Conservation (phyloP, 2,329 filamentous ascomycete genomes). For the Xylogone sp. region DNA sequence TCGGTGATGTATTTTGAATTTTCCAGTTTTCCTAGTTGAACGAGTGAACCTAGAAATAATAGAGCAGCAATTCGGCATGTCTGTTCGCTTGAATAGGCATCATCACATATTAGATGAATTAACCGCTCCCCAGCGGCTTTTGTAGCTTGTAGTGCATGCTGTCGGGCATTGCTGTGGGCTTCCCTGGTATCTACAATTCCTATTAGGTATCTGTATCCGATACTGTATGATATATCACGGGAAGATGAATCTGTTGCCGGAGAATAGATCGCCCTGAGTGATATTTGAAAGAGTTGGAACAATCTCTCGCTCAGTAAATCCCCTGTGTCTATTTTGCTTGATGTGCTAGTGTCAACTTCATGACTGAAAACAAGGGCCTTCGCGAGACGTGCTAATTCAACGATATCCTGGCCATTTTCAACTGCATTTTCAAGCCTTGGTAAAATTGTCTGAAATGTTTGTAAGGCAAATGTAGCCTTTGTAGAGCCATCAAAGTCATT, state of each 20-base stretch:
- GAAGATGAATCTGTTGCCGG: conserved; percentile 68
- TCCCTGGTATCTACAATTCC: conserved; percentile 57
- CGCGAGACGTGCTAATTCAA: conserved; percentile 74
- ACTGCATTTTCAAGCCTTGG: conserved; percentile 79
- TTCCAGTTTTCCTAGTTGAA: conserved; percentile 69
- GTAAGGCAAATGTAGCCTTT: conserved; percentile 75
- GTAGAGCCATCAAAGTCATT: conserved; percentile 73
- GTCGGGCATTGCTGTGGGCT: conserved; percentile 40
- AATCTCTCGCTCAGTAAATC: conserved; percentile 85
- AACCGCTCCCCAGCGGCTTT: conserved; percentile 78
- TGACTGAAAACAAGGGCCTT: conserved; percentile 69
- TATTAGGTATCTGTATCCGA: conserved; percentile 80
- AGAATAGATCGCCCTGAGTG: conserved; percentile 73
- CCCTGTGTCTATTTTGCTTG: conserved; percentile 44
- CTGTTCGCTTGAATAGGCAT: conserved; percentile 81
- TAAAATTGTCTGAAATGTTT: conserved; percentile 81
- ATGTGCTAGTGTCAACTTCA: conserved; percentile 48
- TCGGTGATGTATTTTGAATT: conserved; percentile 74
- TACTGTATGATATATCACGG: conserved; percentile 84
- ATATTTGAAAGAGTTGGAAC: conserved; percentile 86
- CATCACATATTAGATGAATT: conserved; percentile 85
- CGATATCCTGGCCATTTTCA: conserved; percentile 64
- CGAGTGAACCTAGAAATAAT: conserved; percentile 75
- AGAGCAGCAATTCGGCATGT: conserved; percentile 81
- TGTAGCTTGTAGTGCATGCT: conserved; percentile 62